Conservation (phyloP, 805 yeast species). For the Saturnispora serradocipensis region DNA sequence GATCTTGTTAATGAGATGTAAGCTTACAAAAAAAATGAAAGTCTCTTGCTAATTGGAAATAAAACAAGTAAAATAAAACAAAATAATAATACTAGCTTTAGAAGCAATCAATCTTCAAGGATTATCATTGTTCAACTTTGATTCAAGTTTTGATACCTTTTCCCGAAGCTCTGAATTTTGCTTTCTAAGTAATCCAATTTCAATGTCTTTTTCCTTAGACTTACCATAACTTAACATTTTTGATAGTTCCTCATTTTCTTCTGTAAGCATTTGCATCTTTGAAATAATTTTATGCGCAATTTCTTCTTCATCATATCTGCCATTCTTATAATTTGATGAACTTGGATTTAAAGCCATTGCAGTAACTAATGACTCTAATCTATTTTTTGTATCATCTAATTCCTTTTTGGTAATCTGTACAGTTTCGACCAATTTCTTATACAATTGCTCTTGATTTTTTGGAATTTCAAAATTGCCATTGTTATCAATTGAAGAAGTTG, state of each 20-base stretch:
- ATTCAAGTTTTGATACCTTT: conserved; percentile 24
- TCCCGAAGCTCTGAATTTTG: conserved; percentile 40
- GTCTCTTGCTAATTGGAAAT: neutral
- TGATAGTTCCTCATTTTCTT: conserved; percentile 62
- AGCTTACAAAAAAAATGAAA: neutral
- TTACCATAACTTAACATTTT: conserved; percentile 70
- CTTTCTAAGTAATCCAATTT: conserved; percentile 48
- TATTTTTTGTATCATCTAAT: conserved; percentile 48
- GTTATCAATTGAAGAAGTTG: conserved; percentile 10
- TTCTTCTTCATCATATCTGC: conserved; percentile 66
- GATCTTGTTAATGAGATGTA: neutral
- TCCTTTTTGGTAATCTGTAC: conserved; percentile 32
- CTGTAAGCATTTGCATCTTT: conserved; percentile 49
- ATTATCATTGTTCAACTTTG: conserved; percentile 15
- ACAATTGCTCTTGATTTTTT: conserved; percentile 27
- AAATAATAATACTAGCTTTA: neutral
- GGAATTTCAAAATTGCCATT: conserved; percentile 24
- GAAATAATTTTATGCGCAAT: conserved; percentile 63
- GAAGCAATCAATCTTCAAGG: neutral
- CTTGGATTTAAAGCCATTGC: conserved; percentile 45
- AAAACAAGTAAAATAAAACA: neutral
- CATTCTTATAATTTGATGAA: conserved; percentile 38
- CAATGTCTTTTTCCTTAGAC: conserved; percentile 60
- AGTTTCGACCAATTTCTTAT: conserved; percentile 22
- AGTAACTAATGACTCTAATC: conserved; percentile 54